A percentile compares a stretch with the other conserved stretches of the same genome.
These are phyloP conservation scores for Setaria viridis DNA, from an alignment of 202 grass and related monocot species.

Conservation along the genomic window DNA sequence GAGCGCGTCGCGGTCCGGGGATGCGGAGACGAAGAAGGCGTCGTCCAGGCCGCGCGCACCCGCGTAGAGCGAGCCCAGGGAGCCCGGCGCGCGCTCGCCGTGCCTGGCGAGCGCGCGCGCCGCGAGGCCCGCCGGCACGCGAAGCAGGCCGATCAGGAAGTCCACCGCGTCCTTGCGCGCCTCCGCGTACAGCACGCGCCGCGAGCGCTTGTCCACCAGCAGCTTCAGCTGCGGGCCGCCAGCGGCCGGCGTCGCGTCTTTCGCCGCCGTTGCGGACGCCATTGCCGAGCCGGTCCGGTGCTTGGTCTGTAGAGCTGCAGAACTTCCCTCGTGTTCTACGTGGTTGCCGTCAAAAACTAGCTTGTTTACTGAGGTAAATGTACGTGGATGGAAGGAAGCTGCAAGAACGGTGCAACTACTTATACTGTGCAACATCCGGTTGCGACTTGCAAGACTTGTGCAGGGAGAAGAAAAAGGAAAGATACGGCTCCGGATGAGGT, in stretches of 20 bases:
- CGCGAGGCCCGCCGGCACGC: constrained; percentile 58
- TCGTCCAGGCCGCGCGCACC: constrained; percentile 49
- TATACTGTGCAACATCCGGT: constrained; percentile 17
- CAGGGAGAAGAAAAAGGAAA: not conserved
- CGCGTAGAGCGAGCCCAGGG: constrained; percentile 54
- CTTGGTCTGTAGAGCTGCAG: not conserved
- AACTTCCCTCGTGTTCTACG: not conserved
- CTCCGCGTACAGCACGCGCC: constrained; percentile 70
- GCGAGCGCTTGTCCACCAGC: constrained; percentile 65
- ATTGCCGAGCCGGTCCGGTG: not conserved
- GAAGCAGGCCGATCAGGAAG: constrained; percentile 74
- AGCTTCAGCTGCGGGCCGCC: constrained; percentile 63
- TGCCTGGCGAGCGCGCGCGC: constrained; percentile 49
- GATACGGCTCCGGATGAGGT: not conserved
- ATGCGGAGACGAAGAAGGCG: constrained; percentile 45
- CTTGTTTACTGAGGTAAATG: not conserved
- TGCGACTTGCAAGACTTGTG: constrained; percentile 8
- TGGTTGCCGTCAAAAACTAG: not conserved
- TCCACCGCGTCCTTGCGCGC: constrained; percentile 76
- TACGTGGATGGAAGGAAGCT: not conserved
- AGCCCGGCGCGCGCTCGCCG: constrained; percentile 43
- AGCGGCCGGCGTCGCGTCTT: not conserved
- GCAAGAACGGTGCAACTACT: constrained; percentile 1
- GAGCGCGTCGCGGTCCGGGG: constrained; percentile 46
- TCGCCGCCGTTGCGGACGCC: not conserved